Percentiles rank a stretch among this genome's conserved stretches.
Evolutionary conservation across 768 basidiomycete genomes (phyloP).

Genomic region (Tephrocybe sp.): DNA sequence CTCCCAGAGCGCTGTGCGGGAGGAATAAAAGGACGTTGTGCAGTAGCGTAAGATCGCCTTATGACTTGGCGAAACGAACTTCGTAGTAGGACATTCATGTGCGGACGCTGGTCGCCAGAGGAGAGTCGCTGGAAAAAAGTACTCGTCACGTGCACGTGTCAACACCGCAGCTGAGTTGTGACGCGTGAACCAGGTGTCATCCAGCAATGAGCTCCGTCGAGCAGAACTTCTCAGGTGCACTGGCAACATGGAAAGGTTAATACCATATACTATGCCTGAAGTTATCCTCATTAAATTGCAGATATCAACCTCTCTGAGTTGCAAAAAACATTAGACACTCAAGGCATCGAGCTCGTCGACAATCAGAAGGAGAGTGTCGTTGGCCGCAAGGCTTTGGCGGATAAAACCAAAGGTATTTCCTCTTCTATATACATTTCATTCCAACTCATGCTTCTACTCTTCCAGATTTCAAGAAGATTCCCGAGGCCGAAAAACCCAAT

Average conservation of each 20-base stretch:
- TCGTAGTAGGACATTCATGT: constrained; percentile 32
- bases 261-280: not conserved
- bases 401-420: constrained; percentile 98
- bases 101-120: not conserved
- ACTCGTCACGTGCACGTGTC: constrained; percentile 25
- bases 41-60: constrained; percentile 22
- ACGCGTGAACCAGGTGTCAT: constrained; percentile 4
- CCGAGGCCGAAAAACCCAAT: constrained; percentile 84
- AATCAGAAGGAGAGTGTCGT: constrained; percentile 98
- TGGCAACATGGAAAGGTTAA: constrained; percentile 90
- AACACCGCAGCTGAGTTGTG: not conserved
- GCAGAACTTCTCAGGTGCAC: constrained; percentile 90
- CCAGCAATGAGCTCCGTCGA: constrained; percentile 40
- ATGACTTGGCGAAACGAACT: constrained; percentile 20
- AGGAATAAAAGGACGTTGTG: constrained; percentile 32
- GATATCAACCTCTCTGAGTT: constrained; percentile 88
- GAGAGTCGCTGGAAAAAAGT: constrained; percentile 16
- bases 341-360: constrained; percentile 95
- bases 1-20: constrained; percentile 29
- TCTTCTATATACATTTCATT: too few species aligned
- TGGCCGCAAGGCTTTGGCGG: constrained; percentile 90
- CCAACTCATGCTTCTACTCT: too few species aligned
- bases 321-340: constrained; percentile 90
- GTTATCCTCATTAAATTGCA: constrained; percentile 27
- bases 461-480: constrained; percentile 96